Base-by-base conservation (phyloP, 2,329 filamentous ascomycete genomes). In the Epichloe glyceriae region DNA sequence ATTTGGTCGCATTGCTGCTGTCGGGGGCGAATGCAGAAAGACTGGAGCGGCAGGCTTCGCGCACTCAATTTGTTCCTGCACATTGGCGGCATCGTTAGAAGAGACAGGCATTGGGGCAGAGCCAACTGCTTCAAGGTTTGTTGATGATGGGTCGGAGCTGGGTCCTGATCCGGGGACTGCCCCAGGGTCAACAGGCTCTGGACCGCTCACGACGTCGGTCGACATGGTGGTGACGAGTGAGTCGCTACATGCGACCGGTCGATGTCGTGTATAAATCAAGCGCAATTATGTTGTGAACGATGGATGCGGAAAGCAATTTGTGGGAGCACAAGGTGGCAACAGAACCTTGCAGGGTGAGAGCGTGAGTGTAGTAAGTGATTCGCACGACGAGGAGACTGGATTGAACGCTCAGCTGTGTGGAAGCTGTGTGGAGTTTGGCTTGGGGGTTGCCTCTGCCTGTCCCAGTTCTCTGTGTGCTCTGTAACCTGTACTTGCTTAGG, bases 1-100 rank as follows among this genome's bases (percentile, higher is more conserved):
- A 72, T 61, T 79, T 81, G 60, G 72, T 67, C 50, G 75, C 72
- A 62, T 75, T 75, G 66, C 82, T 82, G 63, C 76, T 82, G 59
- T 83, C 79, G 47, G 80, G 41, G 80, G 80, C 56, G 80, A 83
- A 61, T 82, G 74, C 51, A 83, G 67, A 58, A 78, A 78, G 53
- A 65, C 68, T 33, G 70, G 66, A 55, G 57, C 54, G n/a, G 58
- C 42, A 34, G 51, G 53, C 40, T 73, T 70, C 47, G 67, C 62
- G 55, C 63, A 64, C 53, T 68, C 62, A 52, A 62, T 59, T 52
- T 64, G 57, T 49, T 57, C 58, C 54, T 60, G 47, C 50, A 55
- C 56, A 42, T 52, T 55, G 61, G 62, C 52, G 51, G 55, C 56
- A 47, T 63, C 54, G 59, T 59, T 55, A 52, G 57, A 46, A 52